A percentile compares a stretch with the other conserved stretches of the same genome.
Evolutionary conservation across 2,329 filamentous ascomycete genomes (phyloP).

Genomic region (Hawksworthiomyces lignivorus): DNA sequence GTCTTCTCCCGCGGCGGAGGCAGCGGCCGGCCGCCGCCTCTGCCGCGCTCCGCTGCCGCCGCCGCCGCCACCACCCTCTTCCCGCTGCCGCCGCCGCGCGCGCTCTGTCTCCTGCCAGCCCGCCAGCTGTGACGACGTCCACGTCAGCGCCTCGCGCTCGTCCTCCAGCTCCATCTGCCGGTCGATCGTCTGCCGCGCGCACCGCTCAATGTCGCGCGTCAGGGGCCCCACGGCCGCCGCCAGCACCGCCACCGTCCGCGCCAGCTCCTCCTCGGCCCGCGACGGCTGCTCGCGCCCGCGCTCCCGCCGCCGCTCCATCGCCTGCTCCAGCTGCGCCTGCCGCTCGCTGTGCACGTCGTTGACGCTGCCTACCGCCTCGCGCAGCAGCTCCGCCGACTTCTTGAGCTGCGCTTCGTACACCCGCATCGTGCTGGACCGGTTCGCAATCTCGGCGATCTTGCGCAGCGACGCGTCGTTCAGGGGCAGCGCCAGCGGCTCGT

Average conservation of each 20-base stretch:
- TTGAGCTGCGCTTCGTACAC: constrained; percentile 40
- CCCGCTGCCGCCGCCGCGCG: neutral
- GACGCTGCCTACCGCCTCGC: constrained; percentile 34
- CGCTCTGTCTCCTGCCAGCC: constrained; percentile 16
- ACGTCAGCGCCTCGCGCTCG: constrained; percentile 31
- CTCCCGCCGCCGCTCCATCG: constrained; percentile 28
- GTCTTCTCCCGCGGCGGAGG: constrained; percentile 9
- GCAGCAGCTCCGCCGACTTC: constrained; percentile 35
- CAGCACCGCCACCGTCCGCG: constrained; percentile 29
- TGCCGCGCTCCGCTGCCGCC: no score
- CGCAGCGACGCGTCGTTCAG: constrained; percentile 32
- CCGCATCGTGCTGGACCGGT: constrained; percentile 30
- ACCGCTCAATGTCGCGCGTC: constrained; percentile 37
- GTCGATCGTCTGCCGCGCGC: constrained; percentile 43
- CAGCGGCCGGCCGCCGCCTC: neutral
- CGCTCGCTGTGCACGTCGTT: constrained; percentile 37
- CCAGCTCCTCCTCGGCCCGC: constrained; percentile 21
- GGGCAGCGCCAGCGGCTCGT: constrained; percentile 40
- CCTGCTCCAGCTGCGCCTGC: constrained; percentile 24
- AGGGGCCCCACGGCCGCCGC: constrained; percentile 32
- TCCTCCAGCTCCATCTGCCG: constrained; percentile 42
- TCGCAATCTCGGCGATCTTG: constrained; percentile 35
- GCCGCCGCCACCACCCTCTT: constrained; percentile 1
- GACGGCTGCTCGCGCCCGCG: constrained; percentile 15
- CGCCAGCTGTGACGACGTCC: constrained; percentile 23